A percentile compares a stretch with the other conserved stretches of the same genome.
These are phyloP conservation scores for Solanum hybrid DNA, from an alignment of 305 asterid genomes.

Conservation along the genomic window DNA sequence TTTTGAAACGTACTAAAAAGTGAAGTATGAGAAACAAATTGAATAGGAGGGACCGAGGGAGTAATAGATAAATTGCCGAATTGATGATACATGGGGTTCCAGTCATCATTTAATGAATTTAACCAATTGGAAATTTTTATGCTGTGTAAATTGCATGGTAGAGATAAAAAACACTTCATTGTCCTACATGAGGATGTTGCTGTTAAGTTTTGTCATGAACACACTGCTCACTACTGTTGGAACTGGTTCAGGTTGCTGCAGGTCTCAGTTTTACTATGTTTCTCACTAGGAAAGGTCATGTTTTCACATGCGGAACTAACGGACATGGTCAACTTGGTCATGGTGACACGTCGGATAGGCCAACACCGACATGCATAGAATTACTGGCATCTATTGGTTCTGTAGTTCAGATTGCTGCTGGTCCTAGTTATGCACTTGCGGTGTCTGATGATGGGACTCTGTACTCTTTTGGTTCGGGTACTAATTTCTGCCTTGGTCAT, in stretches of 20 bases:
- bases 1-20: neutral
- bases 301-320: slow-evolving; percentile 68
- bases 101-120: neutral
- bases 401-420: slow-evolving; percentile 56
- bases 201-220: neutral
- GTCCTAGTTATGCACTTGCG: slow-evolving; percentile 67
- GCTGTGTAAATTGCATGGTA: neutral
- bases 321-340: slow-evolving; percentile 81
- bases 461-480: slow-evolving; percentile 71
- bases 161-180: neutral
- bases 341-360: slow-evolving; percentile 56
- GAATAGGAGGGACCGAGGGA: neutral
- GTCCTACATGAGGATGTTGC: neutral
- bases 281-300: slow-evolving; percentile 61
- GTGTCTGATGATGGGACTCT: slow-evolving; percentile 57
- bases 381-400: slow-evolving; percentile 23
- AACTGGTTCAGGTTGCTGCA: slow-evolving; percentile 56
- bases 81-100: neutral
- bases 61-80: neutral
- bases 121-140: neutral
- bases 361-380: slow-evolving; percentile 52
- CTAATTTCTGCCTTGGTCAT: slow-evolving; percentile 79
- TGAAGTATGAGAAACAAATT: neutral
- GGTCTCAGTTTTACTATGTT: slow-evolving; percentile 85
- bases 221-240: slow-evolving; percentile 1